Percentiles rank a stretch among this genome's conserved stretches.
Evolutionary conservation across 345 rosid species (phyloP).

Genomic region (Salix caprea): DNA sequence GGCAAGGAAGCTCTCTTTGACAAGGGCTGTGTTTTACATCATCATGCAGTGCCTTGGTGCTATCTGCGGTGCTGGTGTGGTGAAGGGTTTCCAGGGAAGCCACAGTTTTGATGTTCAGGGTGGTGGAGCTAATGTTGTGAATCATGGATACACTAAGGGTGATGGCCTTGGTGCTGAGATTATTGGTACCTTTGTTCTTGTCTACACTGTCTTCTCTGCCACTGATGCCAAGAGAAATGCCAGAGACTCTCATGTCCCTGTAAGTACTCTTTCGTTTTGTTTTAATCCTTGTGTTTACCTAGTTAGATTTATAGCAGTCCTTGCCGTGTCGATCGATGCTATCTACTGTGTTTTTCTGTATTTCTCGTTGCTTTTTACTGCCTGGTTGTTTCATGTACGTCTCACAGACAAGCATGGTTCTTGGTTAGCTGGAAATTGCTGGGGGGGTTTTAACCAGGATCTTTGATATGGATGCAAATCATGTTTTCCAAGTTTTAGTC

Average conservation of each 20-base stretch:
- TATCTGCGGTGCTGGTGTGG: conserved; percentile 30
- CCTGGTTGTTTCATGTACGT: too few species aligned
- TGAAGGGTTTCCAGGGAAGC: conserved; percentile 21
- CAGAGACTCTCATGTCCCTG: conserved; percentile 32
- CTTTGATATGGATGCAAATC: too few species aligned
- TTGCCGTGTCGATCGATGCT: too few species aligned
- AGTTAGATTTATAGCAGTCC: too few species aligned
- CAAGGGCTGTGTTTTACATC: conserved; percentile 24
- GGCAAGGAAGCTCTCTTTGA: conserved; percentile 26
- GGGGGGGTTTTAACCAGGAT: too few species aligned
- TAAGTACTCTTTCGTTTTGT: not conserved
- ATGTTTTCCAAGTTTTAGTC: too few species aligned
- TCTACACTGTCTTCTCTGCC: conserved; percentile 27
- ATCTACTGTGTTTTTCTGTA: too few species aligned
- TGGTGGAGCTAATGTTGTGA: conserved; percentile 27
- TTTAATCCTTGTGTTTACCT: too few species aligned
- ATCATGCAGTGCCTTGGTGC: conserved; percentile 31
- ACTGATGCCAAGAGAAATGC: conserved; percentile 29
- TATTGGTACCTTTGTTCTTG: conserved; percentile 26
- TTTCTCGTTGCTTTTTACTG: too few species aligned
- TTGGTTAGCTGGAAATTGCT: too few species aligned
- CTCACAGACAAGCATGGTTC: too few species aligned
- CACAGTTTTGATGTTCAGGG: not conserved
- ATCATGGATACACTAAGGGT: conserved; percentile 24
- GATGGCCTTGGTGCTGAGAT: conserved; percentile 31